These are phyloP conservation scores for Xylaria multiplex DNA, from an alignment of 2,329 filamentous ascomycete genomes.

Conservation along the genomic window DNA sequence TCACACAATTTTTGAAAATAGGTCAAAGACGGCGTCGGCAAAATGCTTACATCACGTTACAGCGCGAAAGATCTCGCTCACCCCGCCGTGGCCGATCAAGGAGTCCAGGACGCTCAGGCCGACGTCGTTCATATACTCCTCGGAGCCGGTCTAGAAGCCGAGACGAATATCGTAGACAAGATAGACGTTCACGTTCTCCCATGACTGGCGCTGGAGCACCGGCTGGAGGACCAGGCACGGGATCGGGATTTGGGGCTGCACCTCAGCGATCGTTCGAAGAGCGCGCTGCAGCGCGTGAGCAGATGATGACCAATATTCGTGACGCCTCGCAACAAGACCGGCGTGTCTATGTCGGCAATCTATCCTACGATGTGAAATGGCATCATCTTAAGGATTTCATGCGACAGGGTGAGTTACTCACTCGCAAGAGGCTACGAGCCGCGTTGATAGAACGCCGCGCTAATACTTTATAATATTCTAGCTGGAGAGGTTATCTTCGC, in stretches of 20 bases:
- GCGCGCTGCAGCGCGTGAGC: conserved; percentile 82
- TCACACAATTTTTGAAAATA: conserved; percentile 27
- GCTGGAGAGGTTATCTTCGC: conserved; percentile 99
- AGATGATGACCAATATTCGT: conserved; percentile 94
- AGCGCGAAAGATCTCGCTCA: conserved; percentile 87
- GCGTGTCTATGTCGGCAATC: conserved; percentile 98
- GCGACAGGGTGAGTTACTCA: conserved; percentile 84
- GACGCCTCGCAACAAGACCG: conserved; percentile 98
- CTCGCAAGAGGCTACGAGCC: conserved; percentile 36
- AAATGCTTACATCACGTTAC: conserved; percentile 51
- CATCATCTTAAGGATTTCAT: conserved; percentile 99
- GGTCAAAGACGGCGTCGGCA: conserved; percentile 19
- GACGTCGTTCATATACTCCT: conserved; percentile 81
- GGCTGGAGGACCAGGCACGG: conserved; percentile 75
- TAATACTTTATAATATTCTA: conserved; percentile 60
- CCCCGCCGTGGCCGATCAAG: conserved; percentile 83
- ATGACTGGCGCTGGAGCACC: conserved; percentile 79
- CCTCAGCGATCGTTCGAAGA: conserved; percentile 85
- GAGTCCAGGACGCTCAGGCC: conserved; percentile 76
- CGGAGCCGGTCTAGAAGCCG: conserved; percentile 81
- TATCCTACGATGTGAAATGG: conserved; percentile 99
- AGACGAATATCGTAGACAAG: conserved; percentile 79
- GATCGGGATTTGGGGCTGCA: conserved; percentile 70
- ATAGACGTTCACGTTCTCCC: conserved; percentile 84
- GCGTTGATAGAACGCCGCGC: conserved; percentile 46